These are phyloP conservation scores for Acidomyces sp. DNA, from an alignment of 495 filamentous ascomycete genomes.

Conservation along the genomic window DNA sequence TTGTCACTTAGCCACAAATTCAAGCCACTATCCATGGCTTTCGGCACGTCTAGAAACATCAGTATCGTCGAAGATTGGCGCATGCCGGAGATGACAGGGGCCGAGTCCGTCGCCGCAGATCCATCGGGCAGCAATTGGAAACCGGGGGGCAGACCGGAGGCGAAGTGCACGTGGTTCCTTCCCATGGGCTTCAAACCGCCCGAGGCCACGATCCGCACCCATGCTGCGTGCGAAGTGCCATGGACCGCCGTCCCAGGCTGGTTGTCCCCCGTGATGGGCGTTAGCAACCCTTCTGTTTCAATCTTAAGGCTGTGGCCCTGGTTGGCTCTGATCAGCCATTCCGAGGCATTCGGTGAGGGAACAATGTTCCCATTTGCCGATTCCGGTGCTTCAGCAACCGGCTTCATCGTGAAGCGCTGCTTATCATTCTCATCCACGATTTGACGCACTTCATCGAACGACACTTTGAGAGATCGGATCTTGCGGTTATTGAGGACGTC, in stretches of 20 bases:
- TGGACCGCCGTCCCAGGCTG: constrained; percentile 62
- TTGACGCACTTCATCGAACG: constrained; percentile 57
- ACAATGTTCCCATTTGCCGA: constrained; percentile 4
- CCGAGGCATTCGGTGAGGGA: constrained; percentile 35
- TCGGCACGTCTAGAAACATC: constrained; percentile 63
- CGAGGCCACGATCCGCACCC: constrained; percentile 52
- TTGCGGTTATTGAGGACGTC: constrained; percentile 61
- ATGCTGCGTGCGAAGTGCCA: constrained; percentile 70
- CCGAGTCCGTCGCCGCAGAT: constrained; percentile 12
- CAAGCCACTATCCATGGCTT: constrained; percentile 50
- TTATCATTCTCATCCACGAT: constrained; percentile 71
- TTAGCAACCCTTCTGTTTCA: constrained; percentile 53
- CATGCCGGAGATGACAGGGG: constrained; percentile 71
- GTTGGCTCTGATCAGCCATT: constrained; percentile 85
- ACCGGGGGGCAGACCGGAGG: constrained; percentile 46
- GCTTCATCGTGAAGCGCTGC: constrained; percentile 67
- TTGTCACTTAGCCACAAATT: constrained; percentile 82
- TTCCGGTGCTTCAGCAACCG: constrained; percentile 19
- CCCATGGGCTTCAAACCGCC: constrained; percentile 72
- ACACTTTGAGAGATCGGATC: constrained; percentile 53
- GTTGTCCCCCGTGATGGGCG: constrained; percentile 44
- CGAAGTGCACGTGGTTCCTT: constrained; percentile 78
- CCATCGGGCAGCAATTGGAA: constrained; percentile 25
- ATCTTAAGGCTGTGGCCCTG: constrained; percentile 76
- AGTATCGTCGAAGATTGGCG: constrained; percentile 61